These are phyloP conservation scores for Gastrolobium villosum DNA, from an alignment of 306 rosid genomes.

Conservation along the genomic window DNA sequence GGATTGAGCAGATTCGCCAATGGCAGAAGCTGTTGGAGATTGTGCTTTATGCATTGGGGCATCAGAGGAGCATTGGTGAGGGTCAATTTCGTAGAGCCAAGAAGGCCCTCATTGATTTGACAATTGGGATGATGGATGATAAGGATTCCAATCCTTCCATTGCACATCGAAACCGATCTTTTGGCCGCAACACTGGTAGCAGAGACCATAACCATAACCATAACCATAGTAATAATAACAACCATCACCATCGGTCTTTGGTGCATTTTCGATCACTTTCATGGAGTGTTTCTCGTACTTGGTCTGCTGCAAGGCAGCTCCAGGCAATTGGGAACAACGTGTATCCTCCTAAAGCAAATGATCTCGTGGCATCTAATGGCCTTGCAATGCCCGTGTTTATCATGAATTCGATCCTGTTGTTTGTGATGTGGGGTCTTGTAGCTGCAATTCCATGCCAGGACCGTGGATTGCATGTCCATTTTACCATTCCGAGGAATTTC, in stretches of 20 bases:
- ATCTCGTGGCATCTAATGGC: slow-evolving; percentile 69
- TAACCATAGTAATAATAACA: neutral
- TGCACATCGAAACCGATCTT: slow-evolving; percentile 82
- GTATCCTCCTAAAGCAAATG: slow-evolving; percentile 70
- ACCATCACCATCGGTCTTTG: slow-evolving; percentile 54
- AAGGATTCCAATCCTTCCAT: slow-evolving; percentile 64
- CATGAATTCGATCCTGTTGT: slow-evolving; percentile 72
- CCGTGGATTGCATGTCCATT: slow-evolving; percentile 85
- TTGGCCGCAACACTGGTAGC: slow-evolving; percentile 62
- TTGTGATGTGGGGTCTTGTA: slow-evolving; percentile 91
- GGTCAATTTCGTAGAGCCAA: slow-evolving; percentile 95
- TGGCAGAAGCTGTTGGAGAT: slow-evolving; percentile 90
- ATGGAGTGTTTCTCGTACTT: slow-evolving; percentile 91
- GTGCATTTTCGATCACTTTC: slow-evolving; percentile 85
- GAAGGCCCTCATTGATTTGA: slow-evolving; percentile 82
- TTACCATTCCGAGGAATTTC: slow-evolving; percentile 67
- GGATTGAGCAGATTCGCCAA: slow-evolving; percentile 85
- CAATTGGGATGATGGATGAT: slow-evolving; percentile 86
- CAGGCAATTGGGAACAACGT: slow-evolving; percentile 83
- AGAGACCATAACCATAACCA: slow-evolving; percentile 44
- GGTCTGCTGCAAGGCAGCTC: slow-evolving; percentile 95
- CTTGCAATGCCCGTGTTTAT: slow-evolving; percentile 69
- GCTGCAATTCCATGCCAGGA: slow-evolving; percentile 99
- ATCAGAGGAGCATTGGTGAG: slow-evolving; percentile 72
- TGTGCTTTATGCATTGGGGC: slow-evolving; percentile 70